Base-by-base conservation (phyloP, 148 eudicot species). In the Arctostaphylos glauca region DNA sequence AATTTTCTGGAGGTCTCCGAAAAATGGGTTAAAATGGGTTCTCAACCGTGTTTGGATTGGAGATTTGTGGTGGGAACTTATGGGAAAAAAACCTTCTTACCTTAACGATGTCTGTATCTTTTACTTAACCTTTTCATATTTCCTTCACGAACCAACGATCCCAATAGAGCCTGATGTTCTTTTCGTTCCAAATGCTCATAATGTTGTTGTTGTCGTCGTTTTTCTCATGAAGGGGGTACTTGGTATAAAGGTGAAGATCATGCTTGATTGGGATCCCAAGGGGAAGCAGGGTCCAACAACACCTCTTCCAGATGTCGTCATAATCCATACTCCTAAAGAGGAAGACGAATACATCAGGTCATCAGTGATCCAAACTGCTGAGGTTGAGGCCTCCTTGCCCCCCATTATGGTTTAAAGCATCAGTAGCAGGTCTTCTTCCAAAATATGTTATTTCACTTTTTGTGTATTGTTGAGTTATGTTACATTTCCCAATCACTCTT, bases 241-340 rank as follows among this genome's bases (percentile, higher is more conserved):
- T 21, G 94, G 97, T 21, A 91, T 93, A 77, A 93, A 91, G 85
- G 97, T 93, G 0, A 93, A 93, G 91, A 93, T 93, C 74, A 90
- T 93, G 97, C 93, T 93, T 12, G 94, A 86, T 80, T 90, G 94
- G 93, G 94, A 93, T 84, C 94, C 97, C 2, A 91, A 88, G 64
- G 97, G 97, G n/a, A 89, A 91, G 86, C 85, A 79, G 44, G 97
- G 97, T 25, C 97, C 94, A 1, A 84, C 58, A 18, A 93, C 93
- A 13, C 96, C 94, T 16, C 91, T 93, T 14, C 96, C 96, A 0
- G 96, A 93, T 88, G 82, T 91, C 16, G 96, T 93, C 25, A 90
- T 81, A 1, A 93, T 93, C 73, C 96, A 90, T 77, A 87, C 88
- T 46, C 96, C 96, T n/a, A 91, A 91, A 84, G 95, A 91, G 68